Conservation (phyloP, 768 basidiomycete species). For the Naganishia vishniacii region DNA sequence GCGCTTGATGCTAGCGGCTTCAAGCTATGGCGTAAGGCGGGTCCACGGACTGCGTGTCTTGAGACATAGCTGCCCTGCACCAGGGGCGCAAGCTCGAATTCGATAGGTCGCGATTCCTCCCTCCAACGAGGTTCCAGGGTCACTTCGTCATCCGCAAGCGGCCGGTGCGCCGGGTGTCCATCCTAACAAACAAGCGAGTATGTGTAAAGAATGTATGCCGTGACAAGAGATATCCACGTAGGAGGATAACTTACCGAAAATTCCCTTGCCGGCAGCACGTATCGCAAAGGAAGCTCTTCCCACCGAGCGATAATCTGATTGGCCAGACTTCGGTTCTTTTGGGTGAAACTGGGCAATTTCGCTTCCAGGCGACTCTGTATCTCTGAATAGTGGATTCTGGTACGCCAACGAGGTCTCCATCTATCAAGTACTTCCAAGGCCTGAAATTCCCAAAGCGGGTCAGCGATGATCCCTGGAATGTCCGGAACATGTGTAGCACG, state of each 20-base stretch:
- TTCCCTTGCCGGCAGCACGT: slow-evolving; percentile 67
- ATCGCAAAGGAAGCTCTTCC: slow-evolving; percentile 68
- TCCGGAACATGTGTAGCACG: slow-evolving; percentile 39
- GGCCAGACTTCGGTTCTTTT: slow-evolving; percentile 58
- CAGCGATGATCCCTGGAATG: background rate
- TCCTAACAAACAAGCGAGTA: background rate
- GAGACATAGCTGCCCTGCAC: background rate
- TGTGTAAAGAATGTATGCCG: too few species aligned
- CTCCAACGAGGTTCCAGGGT: background rate
- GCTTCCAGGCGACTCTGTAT: slow-evolving; percentile 62
- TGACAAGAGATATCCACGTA: too few species aligned
- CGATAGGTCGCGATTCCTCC: slow-evolving; percentile 1
- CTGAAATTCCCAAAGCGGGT: slow-evolving; percentile 33
- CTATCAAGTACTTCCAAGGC: slow-evolving; percentile 47
- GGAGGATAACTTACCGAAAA: slow-evolving; percentile 20
- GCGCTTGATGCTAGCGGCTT: background rate
- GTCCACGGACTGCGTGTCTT: background rate
- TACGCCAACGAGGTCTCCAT: slow-evolving; percentile 79
- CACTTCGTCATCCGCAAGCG: slow-evolving; percentile 25
- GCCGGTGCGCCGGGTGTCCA: slow-evolving; percentile 8
- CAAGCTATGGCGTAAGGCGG: background rate
- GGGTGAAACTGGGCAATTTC: slow-evolving; percentile 55
- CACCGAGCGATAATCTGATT: slow-evolving; percentile 76
- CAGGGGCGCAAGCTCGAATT: slow-evolving; percentile 18
- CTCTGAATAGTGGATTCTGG: slow-evolving; percentile 83